Base-by-base conservation (phyloP, 163 green algal species). In the Prototheca stagnorum region DNA sequence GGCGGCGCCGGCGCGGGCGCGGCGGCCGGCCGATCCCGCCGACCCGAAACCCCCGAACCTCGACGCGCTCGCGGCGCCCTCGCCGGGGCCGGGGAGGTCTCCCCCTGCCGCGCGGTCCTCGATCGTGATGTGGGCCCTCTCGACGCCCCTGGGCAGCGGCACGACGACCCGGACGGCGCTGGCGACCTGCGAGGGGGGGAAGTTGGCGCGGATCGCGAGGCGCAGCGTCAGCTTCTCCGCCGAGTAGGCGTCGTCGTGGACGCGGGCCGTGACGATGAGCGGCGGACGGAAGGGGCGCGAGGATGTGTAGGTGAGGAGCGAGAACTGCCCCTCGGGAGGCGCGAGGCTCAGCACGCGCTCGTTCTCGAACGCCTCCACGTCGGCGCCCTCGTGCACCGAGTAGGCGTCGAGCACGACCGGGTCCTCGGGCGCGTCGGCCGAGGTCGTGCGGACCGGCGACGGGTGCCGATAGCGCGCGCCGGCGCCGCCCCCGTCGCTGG, bases 251-350 rank as follows among this genome's bases (percentile, higher is more conserved):
- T 91, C 80, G 9, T 70, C 39, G 23, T 88, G 76, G 23, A 81
- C 39, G 1, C 50, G 57, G 2, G 65, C 68, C 29, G 67, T 59
- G 1, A 82, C 52, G 20, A 61, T 47, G 62, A 91, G 89, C 31
- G 82, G 79, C 33, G 76, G 82, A 40, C 68, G 69, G 51, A 88
- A 77, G 50, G 64, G 57, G 45, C 72, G 67, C 8, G 56, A 75
- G 29, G 70, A 83, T 49, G 67, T 48, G 74, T 92, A 93, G 56
- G 79, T 88, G 61, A 88, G 78, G 14, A 90, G 63, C 9, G 73
- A 71, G 76, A 92, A 90, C 61, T 92, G 75, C 20, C 82, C 80
- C 35, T 86, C 73, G 7, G 78, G 74, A 8, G 78, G 80, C 27
- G 82, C 73, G 35, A 93, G 68, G 49, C 66, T 69, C 57, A 93